Conservation (phyloP, 805 yeast species). For the Wickerhamiella shivajii region DNA sequence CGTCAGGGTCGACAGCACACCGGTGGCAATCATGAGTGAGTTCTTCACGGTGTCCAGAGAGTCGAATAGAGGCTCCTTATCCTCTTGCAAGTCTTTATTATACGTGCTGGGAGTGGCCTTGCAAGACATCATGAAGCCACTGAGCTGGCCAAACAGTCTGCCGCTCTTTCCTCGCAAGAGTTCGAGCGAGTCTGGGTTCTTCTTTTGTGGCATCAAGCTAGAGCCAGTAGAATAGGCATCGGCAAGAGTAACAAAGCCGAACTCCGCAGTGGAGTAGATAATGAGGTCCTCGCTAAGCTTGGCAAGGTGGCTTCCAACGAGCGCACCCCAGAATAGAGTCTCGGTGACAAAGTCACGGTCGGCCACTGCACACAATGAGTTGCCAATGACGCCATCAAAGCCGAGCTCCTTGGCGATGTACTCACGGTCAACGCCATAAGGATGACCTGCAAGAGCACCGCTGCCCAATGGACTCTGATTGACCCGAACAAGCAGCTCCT, state of each 20-base stretch:
- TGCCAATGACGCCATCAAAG: conserved; percentile 78
- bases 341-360: conserved; percentile 97
- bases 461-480: conserved; percentile 88
- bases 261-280: conserved; percentile 93
- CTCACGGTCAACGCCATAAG: conserved; percentile 96
- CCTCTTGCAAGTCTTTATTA: conserved; percentile 98
- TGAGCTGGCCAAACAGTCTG: conserved; percentile 84
- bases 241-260: conserved; percentile 82
- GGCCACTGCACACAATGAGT: conserved; percentile 90
- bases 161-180: conserved; percentile 94
- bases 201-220: conserved; percentile 97
- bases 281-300: conserved; percentile 90
- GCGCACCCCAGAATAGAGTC: conserved; percentile 85
- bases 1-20: conserved; percentile 76
- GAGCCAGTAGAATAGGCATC: conserved; percentile 99
- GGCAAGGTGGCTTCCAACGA: conserved; percentile 91
- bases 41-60: conserved; percentile 81
- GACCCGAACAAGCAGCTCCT: conserved; percentile 65
- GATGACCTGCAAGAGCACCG: conserved; percentile 98
- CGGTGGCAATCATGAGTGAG: conserved; percentile 87
- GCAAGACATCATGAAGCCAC: conserved; percentile 92
- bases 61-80: conserved; percentile 96
- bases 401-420: conserved; percentile 68
- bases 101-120: conserved; percentile 97
- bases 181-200: conserved; percentile 94